Percentiles rank a stretch among this genome's conserved stretches.
phyloP scores from a whole-genome alignment of 164 flowering plant species.

The Umbilicus rupestris region DNA sequence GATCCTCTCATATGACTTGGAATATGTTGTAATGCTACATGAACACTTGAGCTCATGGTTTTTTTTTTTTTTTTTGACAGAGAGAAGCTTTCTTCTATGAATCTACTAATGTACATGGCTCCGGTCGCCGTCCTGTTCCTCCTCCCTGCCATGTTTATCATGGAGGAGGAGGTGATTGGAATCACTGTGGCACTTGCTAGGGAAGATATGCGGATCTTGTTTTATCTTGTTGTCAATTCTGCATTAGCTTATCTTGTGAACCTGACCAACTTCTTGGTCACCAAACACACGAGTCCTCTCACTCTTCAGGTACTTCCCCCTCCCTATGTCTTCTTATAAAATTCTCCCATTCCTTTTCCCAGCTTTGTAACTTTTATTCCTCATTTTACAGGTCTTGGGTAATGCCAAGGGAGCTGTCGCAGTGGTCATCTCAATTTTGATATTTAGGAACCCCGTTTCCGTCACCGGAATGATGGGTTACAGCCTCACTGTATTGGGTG shows the following conservation, averaged over 20 bases:
- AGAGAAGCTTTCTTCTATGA: conserved; percentile 5
- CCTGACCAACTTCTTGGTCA: conserved; percentile 4
- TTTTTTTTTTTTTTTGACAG: background rate
- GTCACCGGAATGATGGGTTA: background rate
- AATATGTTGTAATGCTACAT: background rate
- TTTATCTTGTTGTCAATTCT: background rate
- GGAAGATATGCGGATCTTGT: background rate
- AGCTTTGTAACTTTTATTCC: too few species aligned
- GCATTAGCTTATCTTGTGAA: conserved; percentile 6
- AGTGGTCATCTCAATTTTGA: background rate
- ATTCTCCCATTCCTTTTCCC: too few species aligned
- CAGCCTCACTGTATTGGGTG: background rate
- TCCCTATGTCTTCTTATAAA: too few species aligned
- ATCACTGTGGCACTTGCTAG: background rate
- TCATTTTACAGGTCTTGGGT: background rate
- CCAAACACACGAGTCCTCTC: background rate
- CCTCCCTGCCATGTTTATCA: conserved; percentile 1
- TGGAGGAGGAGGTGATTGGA: conserved; percentile 3
- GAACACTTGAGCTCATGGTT: background rate
- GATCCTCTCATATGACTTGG: too few species aligned
- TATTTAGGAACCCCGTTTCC: background rate
- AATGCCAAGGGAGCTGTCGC: conserved; percentile 5
- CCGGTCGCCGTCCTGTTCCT: conserved; percentile 2
- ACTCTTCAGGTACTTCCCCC: background rate
- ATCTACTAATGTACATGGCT: conserved; percentile 1